Conservation (phyloP, 768 basidiomycete genomes). For the Amanita pseudoporphyria region DNA sequence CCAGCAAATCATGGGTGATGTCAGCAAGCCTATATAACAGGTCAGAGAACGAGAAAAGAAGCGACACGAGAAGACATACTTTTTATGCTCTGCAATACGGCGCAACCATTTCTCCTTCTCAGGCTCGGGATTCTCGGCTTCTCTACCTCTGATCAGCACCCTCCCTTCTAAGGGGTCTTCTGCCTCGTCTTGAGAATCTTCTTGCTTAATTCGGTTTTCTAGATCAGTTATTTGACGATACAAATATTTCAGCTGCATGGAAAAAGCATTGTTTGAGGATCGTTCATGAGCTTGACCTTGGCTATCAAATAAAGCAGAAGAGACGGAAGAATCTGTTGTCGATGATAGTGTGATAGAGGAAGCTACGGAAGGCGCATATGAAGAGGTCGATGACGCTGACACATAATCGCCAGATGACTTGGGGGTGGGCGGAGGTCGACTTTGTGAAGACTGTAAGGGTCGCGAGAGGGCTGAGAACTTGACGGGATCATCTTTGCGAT, state of each 20-base stretch:
- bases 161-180: constrained; percentile 37
- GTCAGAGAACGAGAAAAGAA: constrained; percentile 9
- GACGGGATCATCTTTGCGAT: constrained; percentile 84
- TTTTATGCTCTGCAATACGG: constrained; percentile 72
- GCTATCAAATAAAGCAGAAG: constrained; percentile 60
- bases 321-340: constrained; percentile 69
- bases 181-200: constrained; percentile 46
- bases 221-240: constrained; percentile 78
- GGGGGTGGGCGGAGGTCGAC: constrained; percentile 40
- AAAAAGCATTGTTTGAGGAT: constrained; percentile 56
- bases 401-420: constrained; percentile 62
- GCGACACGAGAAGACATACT: constrained; percentile 30
- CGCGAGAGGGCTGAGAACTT: constrained; percentile 65
- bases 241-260: constrained; percentile 66
- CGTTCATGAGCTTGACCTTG: constrained; percentile 38
- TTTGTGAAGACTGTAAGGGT: constrained; percentile 22
- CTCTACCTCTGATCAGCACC: constrained; percentile 35
- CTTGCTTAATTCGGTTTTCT: constrained; percentile 63
- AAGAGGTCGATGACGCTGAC: constrained; percentile 68
- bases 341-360: constrained; percentile 75
- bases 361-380: constrained; percentile 57
- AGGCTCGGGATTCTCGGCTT: constrained; percentile 39
- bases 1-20: constrained; percentile 79
- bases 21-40: constrained; percentile 63
- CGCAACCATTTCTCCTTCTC: constrained; percentile 74